Base-by-base conservation (phyloP, 371 early-diverging fungal genomes). In the Mucor racemosus region DNA sequence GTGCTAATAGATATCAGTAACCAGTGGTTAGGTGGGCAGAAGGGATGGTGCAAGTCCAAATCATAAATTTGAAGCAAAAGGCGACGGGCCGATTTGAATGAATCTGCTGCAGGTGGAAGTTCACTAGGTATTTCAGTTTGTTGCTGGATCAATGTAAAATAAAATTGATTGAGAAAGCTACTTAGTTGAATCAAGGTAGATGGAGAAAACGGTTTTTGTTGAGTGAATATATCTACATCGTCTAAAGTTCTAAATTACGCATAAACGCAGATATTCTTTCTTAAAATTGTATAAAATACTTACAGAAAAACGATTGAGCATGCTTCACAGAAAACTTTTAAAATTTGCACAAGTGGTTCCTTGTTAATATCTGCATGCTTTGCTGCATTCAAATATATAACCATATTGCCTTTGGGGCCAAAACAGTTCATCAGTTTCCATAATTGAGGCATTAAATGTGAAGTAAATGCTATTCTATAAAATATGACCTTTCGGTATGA, bases 221-320 rank as follows among this genome's bases (percentile, higher is more conserved):
- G 79, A 26, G 82, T 79, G 62, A 91, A 91, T 64, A 95, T 81
- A 74, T 96, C 95, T 13, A 91, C 89, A 67, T 96, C 95, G 48
- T 93, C 93, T 21, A 93, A 72, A 0, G 94, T 93, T 39, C 87
- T 85, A 75, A 3, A 15, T 7, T 19, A 21, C 44, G 31, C 26
- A 41, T 15, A 10, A 46, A 17, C 2, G 35, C 21, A 36, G 19
- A 21, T 35, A 10, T 5, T 40, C 38, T 7, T 31, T 58, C 6
- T 34, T 46, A 50, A 19, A 33, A 3, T 15, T 13, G 11, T 40
- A 31, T 19, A 33, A 26, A 38, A 4, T 26, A 76, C 85, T 77
- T 66, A 86, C 87, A 84, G 65, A 57, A 88, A 86, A 14, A 88
- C 74, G 21, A 89, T 70, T 13, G 81, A 78, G 36, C 83, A 83